Base-by-base conservation (phyloP, 2,329 filamentous ascomycete genomes). In the Colletotrichum zoysiae region DNA sequence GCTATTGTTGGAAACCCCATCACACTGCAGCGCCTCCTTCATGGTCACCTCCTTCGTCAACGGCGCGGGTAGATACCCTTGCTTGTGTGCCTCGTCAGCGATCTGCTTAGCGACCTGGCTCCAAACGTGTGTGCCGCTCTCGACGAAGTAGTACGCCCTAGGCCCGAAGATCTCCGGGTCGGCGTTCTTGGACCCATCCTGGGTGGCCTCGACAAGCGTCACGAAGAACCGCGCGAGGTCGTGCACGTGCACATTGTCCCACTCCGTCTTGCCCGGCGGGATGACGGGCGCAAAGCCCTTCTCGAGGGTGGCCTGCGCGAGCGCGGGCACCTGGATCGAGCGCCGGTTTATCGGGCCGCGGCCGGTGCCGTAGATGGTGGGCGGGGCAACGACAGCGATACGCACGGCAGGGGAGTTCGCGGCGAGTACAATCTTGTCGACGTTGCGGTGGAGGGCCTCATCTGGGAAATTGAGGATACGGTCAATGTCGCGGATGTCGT, bases 141-240 rank as follows among this genome's bases (percentile, higher is more conserved):
- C 89, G 9, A 86, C 84, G 73, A 94, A 90, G 81, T 90, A 94
- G 79, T 94, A 94, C 0, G 84, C 91, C 44, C 87, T 79, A 0
- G 79, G 79, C 1, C 90, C 90, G 86, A 92, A 94, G 5, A 90
- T 82, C 76, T 93, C 90, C 0, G 86, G 81, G 68, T 90, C 86
- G 5, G 84, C 80, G 61, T 83, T 82, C 74, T 88, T 88, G 65
- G 83, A 83, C 0, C 87, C 83, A 5, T 91, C 89, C 46, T 90
- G 85, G 1, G 85, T 84, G 2, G 86, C 84, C 51, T 85, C 83
- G 11, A 86, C 83, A 23, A 89, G 82, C 58, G 77, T 77, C 57
- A 81, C 77, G 66, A 85, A 84, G 61, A 88, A 77, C 9, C 77
- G 77, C 8, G 81, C 80, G n/a, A 89, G 78, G 75, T 88, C 86